Conservation (phyloP, 2,329 filamentous ascomycete genomes). For the Xylaria sp. region DNA sequence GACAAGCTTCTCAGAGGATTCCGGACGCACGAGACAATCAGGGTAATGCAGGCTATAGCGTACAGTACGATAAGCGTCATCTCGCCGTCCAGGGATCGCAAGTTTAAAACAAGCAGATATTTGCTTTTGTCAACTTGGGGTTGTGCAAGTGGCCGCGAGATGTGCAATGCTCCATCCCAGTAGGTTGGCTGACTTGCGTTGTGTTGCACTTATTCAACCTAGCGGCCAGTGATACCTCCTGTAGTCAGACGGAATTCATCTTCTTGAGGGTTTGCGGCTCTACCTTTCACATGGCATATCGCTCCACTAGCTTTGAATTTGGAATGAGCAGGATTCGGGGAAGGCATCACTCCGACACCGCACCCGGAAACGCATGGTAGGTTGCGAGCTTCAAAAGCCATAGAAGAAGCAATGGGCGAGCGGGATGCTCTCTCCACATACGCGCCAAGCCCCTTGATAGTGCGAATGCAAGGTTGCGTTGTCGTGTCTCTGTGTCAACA, state of each 20-base stretch:
- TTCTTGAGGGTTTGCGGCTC: constrained; percentile 14
- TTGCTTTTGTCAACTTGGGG: constrained; percentile 29
- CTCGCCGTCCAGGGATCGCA: constrained; percentile 12
- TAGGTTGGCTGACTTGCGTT: constrained; percentile 32
- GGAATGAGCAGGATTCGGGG: constrained; percentile 12
- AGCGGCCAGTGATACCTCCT: constrained; percentile 19
- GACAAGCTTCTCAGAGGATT: background rate
- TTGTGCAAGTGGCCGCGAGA: constrained; percentile 27
- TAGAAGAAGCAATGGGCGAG: constrained; percentile 15
- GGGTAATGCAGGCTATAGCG: constrained; percentile 10
- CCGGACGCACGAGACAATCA: background rate
- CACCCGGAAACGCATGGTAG: constrained; percentile 19
- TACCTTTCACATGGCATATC: constrained; percentile 17
- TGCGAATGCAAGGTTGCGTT: constrained; percentile 38
- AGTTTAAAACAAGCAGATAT: constrained; percentile 17
- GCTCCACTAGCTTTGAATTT: constrained; percentile 24
- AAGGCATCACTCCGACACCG: constrained; percentile 28
- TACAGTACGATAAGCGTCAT: constrained; percentile 22
- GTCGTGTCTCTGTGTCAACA: constrained; percentile 27
- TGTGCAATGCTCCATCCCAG: constrained; percentile 24
- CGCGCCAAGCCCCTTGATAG: constrained; percentile 33
- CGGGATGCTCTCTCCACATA: constrained; percentile 30
- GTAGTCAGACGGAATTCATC: constrained; percentile 20
- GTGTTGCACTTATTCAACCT: constrained; percentile 26
- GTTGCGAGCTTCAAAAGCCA: constrained; percentile 18